Percentiles rank a stretch among this genome's conserved stretches.
These are phyloP conservation scores for Cyamopsis tetragonoloba DNA, from an alignment of 306 rosid genomes.

Conservation along the genomic window DNA sequence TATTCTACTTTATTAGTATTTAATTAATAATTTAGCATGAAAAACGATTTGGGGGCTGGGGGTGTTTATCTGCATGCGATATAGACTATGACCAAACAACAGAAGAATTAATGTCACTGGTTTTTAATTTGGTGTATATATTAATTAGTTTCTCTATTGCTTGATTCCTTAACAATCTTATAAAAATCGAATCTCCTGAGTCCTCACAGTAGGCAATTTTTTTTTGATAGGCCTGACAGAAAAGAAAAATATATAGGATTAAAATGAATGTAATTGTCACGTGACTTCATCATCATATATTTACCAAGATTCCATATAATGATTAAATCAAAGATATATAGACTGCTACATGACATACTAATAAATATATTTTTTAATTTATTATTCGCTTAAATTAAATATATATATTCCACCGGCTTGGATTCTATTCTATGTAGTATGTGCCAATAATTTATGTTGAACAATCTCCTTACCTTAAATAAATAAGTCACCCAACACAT, in stretches of 20 bases:
- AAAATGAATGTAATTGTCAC: constrained; percentile 30
- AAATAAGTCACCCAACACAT: constrained; percentile 13
- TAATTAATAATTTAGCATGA: neutral
- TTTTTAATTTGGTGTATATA: neutral
- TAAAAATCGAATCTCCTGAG: neutral
- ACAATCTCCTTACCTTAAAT: neutral
- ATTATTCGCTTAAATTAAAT: too few species aligned
- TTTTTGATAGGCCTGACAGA: too few species aligned
- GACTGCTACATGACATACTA: constrained; percentile 13
- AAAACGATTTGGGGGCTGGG: neutral
- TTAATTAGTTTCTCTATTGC: neutral
- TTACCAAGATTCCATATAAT: constrained; percentile 19
- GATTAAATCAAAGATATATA: constrained; percentile 21
- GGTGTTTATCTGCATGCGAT: neutral
- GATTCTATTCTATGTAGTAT: neutral
- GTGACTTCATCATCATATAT: constrained; percentile 42
- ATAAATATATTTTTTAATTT: too few species aligned
- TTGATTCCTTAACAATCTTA: neutral
- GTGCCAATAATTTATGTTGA: neutral
- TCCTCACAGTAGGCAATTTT: too few species aligned
- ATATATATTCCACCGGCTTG: constrained; percentile 22
- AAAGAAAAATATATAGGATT: neutral
- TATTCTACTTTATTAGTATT: too few species aligned
- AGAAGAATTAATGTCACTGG: neutral
- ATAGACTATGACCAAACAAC: neutral